Evolutionary conservation across 169 alveolate species (phyloP).

Genomic region (Plasmodium yoelii): DNA sequence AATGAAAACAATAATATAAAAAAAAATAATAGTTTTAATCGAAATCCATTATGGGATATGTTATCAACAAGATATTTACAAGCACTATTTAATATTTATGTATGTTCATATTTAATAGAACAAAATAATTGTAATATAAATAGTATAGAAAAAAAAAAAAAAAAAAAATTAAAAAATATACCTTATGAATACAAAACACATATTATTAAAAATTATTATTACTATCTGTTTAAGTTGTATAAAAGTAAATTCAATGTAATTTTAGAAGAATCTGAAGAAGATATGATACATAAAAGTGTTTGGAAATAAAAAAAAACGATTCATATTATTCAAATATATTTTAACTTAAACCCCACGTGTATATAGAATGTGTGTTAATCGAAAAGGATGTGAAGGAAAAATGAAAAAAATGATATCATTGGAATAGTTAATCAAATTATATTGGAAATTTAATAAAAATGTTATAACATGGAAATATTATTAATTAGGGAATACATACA

Average conservation of each 20-base stretch:
- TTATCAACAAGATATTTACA: slow-evolving; percentile 38
- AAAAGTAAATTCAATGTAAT: slow-evolving; percentile 23
- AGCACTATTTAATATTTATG: slow-evolving; percentile 57
- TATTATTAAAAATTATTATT: slow-evolving; percentile 39
- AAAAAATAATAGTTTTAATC: neutral
- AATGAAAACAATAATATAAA: slow-evolving; percentile 16
- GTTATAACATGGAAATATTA: too few species aligned
- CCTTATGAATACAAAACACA: slow-evolving; percentile 14
- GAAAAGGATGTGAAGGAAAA: too few species aligned
- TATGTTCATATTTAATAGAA: slow-evolving; percentile 43
- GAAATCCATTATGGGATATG: slow-evolving; percentile 10
- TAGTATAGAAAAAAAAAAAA: slow-evolving; percentile 4
- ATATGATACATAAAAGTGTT: slow-evolving; percentile 13
- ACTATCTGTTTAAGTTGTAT: slow-evolving; percentile 27
- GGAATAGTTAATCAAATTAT: too few species aligned
- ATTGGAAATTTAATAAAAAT: too few species aligned
- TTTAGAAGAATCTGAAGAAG: slow-evolving; percentile 36
- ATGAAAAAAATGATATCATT: too few species aligned
- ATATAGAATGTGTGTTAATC: too few species aligned
- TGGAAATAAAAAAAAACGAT: slow-evolving; percentile 37
- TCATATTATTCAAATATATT: too few species aligned
- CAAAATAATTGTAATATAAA: slow-evolving; percentile 18
- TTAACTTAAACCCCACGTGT: too few species aligned
- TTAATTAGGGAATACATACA: too few species aligned
- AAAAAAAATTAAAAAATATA: slow-evolving; percentile 3